These are phyloP conservation scores for Talaromyces sp. DNA, from an alignment of 2,329 filamentous ascomycete genomes.

Conservation along the genomic window DNA sequence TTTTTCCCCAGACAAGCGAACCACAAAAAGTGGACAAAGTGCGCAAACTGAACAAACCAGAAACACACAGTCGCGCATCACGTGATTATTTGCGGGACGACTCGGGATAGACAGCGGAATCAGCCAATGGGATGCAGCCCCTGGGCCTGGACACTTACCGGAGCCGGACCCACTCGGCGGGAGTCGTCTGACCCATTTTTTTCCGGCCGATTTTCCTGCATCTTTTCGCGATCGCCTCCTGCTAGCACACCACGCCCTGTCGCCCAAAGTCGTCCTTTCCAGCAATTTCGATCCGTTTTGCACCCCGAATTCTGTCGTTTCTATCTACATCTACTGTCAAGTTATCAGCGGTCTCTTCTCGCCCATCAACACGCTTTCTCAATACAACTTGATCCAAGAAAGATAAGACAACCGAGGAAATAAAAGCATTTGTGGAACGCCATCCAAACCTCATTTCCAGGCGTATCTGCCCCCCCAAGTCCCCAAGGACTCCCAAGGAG, in stretches of 20 bases:
- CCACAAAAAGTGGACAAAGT: neutral
- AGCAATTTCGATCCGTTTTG: neutral
- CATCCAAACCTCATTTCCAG: neutral
- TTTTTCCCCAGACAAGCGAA: neutral
- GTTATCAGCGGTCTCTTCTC: neutral
- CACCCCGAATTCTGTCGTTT: too few relatives aligned
- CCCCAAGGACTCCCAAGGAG: neutral
- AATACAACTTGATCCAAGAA: neutral
- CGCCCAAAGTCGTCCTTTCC: neutral
- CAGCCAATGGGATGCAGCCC: slow-evolving; percentile 2
- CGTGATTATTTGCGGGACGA: neutral
- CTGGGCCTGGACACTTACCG: neutral
- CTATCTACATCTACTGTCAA: neutral
- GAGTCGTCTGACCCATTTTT: slow-evolving; percentile 2
- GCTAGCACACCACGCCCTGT: neutral
- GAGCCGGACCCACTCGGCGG: neutral
- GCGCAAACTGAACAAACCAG: neutral
- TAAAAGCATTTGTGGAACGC: neutral
- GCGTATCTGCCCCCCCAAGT: neutral
- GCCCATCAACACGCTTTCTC: neutral
- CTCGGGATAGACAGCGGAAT: neutral
- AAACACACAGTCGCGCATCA: neutral
- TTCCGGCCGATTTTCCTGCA: neutral
- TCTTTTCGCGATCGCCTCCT: neutral
- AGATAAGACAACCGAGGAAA: neutral